These are phyloP conservation scores for Tulasnella sp. DNA, from an alignment of 768 basidiomycete genomes.

Conservation along the genomic window DNA sequence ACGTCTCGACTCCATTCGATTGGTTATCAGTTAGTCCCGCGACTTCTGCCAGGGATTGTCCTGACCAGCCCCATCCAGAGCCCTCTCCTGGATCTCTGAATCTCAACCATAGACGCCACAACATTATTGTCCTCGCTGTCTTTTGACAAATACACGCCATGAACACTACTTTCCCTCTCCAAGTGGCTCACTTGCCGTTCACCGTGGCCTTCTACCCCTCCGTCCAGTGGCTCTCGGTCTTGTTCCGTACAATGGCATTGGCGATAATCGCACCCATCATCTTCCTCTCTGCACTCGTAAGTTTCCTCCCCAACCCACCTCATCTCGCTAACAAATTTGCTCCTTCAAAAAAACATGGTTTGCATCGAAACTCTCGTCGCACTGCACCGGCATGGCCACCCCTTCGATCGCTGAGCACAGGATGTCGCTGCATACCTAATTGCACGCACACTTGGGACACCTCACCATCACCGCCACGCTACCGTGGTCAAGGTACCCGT, in stretches of 20 bases:
- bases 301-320: background rate
- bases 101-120: too few species aligned
- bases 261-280: constrained; percentile 10
- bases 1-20: too few species aligned
- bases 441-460: constrained; percentile 11
- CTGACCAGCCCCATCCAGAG: too few species aligned
- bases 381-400: background rate
- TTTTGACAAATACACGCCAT: too few species aligned
- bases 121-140: too few species aligned
- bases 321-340: background rate
- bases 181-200: too few species aligned
- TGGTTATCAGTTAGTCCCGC: too few species aligned
- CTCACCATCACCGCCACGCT: constrained; percentile 1
- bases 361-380: background rate
- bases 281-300: constrained; percentile 11
- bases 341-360: background rate
- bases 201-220: constrained; percentile 3
- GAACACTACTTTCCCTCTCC: too few species aligned
- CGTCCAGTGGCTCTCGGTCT: constrained; percentile 5
- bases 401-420: background rate
- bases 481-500: background rate
- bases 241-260: constrained; percentile 10
- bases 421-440: constrained; percentile 14
- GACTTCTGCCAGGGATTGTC: too few species aligned
- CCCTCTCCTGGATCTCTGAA: too few species aligned